A percentile compares a stretch with the other conserved stretches of the same genome.
Conservation (phyloP, 805 yeast genomes). For the Suhomyces tanzawaensis region DNA sequence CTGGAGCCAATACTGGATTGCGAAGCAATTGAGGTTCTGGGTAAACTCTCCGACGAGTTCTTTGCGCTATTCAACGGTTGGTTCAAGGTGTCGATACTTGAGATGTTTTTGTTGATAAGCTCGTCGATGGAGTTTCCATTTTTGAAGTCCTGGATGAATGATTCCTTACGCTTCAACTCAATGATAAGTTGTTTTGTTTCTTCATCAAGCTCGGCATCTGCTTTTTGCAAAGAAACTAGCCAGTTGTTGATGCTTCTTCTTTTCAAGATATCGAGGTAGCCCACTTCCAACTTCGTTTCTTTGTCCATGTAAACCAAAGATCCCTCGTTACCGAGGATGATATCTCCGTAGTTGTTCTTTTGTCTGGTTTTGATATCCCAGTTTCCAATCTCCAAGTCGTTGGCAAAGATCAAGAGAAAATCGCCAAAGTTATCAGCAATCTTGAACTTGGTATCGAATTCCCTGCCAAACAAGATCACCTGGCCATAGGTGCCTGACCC, state of each 20-base stretch:
- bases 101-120: slow-evolving; percentile 30
- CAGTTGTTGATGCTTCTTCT: slow-evolving; percentile 32
- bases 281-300: slow-evolving; percentile 42
- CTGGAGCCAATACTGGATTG: slow-evolving; percentile 5
- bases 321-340: slow-evolving; percentile 64
- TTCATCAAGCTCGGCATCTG: slow-evolving; percentile 11
- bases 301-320: slow-evolving; percentile 69
- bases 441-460: slow-evolving; percentile 84
- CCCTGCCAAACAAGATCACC: slow-evolving; percentile 90
- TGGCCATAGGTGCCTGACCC: slow-evolving; percentile 78
- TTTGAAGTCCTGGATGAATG: slow-evolving; percentile 19
- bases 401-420: slow-evolving; percentile 76
- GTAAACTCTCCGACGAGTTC: neutral
- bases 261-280: slow-evolving; percentile 42
- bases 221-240: slow-evolving; percentile 24
- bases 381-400: slow-evolving; percentile 82
- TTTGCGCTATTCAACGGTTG: slow-evolving; percentile 6
- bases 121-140: slow-evolving; percentile 26
- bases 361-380: slow-evolving; percentile 61
- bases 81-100: slow-evolving; percentile 20
- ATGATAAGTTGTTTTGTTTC: slow-evolving; percentile 12
- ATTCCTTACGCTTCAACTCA: slow-evolving; percentile 21
- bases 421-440: slow-evolving; percentile 89
- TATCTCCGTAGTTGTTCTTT: slow-evolving; percentile 40
- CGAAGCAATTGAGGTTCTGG: neutral